phyloP scores from a whole-genome alignment of 257 asterid species.

The Penstemon newberryi region DNA sequence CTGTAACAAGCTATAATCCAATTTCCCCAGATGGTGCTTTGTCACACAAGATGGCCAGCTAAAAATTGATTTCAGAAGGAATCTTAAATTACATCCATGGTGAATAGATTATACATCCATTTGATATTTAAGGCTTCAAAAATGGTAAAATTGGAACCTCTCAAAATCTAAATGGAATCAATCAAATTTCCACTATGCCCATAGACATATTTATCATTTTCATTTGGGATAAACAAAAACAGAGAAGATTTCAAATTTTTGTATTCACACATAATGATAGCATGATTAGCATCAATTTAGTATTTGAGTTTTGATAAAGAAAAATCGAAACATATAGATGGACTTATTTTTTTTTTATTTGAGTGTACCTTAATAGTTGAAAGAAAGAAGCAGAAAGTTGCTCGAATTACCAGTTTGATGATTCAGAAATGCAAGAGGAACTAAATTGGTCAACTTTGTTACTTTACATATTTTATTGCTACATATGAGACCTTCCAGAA shows the following conservation, averaged over 20 bases:
- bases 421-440: too few species aligned
- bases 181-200: background rate
- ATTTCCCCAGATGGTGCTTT: background rate
- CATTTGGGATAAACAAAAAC: background rate
- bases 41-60: background rate
- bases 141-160: background rate
- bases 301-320: background rate
- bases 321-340: too few species aligned
- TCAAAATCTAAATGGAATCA: too few species aligned
- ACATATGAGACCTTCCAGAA: too few species aligned
- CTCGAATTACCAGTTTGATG: too few species aligned
- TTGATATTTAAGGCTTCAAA: background rate
- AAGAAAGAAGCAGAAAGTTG: too few species aligned
- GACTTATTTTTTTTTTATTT: too few species aligned
- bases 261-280: background rate
- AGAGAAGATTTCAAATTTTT: background rate
- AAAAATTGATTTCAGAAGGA: background rate
- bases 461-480: too few species aligned
- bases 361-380: too few species aligned
- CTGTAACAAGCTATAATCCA: background rate
- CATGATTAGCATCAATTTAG: background rate
- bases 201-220: background rate
- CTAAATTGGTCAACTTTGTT: too few species aligned
- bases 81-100: background rate
- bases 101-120: background rate